Base-by-base conservation (phyloP, 768 basidiomycete species). In the Phanerodontia chrysosporium region DNA sequence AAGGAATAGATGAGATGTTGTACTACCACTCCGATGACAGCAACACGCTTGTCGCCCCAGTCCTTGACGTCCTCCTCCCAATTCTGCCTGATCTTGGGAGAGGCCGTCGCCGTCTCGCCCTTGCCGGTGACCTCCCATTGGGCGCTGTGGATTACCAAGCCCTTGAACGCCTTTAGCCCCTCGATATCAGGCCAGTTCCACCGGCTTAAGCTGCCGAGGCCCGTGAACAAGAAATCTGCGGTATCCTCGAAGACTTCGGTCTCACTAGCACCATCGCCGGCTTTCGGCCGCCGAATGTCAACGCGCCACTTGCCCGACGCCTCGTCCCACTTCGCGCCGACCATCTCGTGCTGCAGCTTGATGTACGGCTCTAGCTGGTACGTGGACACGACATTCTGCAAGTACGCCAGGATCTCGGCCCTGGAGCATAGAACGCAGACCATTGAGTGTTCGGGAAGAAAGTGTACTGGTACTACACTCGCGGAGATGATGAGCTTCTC, bases 181-280 rank as follows among this genome's bases (percentile, higher is more conserved):
- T 74, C 68, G 45, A 89, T 86, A 45, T 84, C 78, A 2, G 87
- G 88, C 87, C 85, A 88, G 27, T 77, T 74, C 85, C 85, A 87
- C 7, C 82, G 70, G 51, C 81, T 83, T 46, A 86, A 67, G 12
- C 62, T 62, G 3, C 85, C 85, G 21, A 80, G 68, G n/a, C 78
- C 80, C 14, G 79, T 80, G 51, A 89, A 76, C 35, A 88, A 73
- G 0, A 87, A 73, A 59, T 88, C 85, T 1, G 78, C 80, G 0
- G 67, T 74, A 61, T 86, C 84, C 25, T 80, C 78, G 45, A 83
- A 75, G 61, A 78, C 66, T 45, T 70, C 70, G 6, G n/a, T n/a
- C n/a, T n/a, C n/a, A n/a, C n/a, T n/a, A n/a, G 56, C 51, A 10
- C 12, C 32, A 9, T 22, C 29, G n/a, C 35, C 21, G 10, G 21